phyloP scores from a whole-genome alignment of 495 filamentous ascomycete species.

The Neurospora tetraspora region DNA sequence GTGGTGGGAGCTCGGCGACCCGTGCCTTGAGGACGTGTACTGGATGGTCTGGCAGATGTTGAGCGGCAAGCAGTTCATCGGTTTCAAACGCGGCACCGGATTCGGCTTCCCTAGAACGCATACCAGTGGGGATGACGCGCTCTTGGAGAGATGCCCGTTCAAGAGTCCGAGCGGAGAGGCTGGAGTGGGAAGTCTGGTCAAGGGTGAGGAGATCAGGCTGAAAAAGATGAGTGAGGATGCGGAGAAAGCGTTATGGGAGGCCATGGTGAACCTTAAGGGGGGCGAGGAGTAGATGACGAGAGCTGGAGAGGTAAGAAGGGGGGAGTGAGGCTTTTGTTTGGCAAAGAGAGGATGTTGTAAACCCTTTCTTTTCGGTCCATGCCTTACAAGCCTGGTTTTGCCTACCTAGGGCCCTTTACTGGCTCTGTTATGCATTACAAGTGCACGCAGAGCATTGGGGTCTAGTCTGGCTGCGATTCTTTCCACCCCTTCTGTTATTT shows the following conservation, averaged over 20 bases:
- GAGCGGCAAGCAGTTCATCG: conserved; percentile 11
- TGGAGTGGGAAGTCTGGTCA: not conserved
- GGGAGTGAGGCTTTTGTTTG: not conserved
- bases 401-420: not conserved
- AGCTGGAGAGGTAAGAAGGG: not conserved
- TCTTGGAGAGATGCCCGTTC: conserved; percentile 9
- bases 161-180: conserved; percentile 10
- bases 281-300: not conserved
- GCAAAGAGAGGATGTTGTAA: not conserved
- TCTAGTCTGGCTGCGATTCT: not conserved
- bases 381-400: not conserved
- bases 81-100: conserved; percentile 11
- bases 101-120: conserved; percentile 9
- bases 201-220: not conserved
- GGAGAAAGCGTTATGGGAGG: not conserved
- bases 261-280: not conserved
- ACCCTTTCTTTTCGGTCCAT: not conserved
- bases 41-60: conserved; percentile 18
- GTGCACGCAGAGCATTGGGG: not conserved
- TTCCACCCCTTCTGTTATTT: not conserved
- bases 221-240: not conserved
- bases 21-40: conserved; percentile 18
- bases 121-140: not conserved
- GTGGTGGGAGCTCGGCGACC: conserved; percentile 14
- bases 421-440: not conserved